Conservation (phyloP, 352 stramenopile species). For the Globisporangium nodosum region DNA sequence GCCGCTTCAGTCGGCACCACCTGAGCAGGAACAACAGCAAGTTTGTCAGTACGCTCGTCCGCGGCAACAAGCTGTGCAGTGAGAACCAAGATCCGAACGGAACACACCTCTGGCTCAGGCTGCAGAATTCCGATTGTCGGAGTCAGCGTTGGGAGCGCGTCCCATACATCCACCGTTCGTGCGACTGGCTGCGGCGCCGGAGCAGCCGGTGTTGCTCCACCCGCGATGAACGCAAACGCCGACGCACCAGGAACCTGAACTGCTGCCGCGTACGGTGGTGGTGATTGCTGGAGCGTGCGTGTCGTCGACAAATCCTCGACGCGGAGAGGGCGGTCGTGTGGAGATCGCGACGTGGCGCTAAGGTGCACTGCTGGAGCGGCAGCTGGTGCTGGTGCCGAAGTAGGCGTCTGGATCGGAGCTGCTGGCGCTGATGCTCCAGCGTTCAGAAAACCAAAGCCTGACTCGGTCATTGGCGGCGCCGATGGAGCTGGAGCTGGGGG, state of each 20-base stretch:
- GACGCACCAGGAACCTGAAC: slow-evolving; percentile 17
- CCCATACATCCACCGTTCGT: slow-evolving; percentile 44
- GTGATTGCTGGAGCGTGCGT: slow-evolving; percentile 1
- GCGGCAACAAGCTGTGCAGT: neutral
- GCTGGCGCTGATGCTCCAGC: slow-evolving; percentile 2
- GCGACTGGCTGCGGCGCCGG: slow-evolving; percentile 10
- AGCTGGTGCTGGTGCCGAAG: neutral
- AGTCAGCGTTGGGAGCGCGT: slow-evolving; percentile 46
- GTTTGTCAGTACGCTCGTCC: neutral
- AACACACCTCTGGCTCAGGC: slow-evolving; percentile 1
- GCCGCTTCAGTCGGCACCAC: neutral
- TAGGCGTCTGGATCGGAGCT: neutral
- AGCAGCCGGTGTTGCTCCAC: slow-evolving; percentile 1
- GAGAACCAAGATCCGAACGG: neutral
- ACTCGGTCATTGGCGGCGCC: slow-evolving; percentile 24
- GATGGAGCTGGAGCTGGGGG: slow-evolving; percentile 8
- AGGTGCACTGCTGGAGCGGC: slow-evolving; percentile 3
- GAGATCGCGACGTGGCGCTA: slow-evolving; percentile 9
- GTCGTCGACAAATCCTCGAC: slow-evolving; percentile 13
- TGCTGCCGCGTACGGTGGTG: slow-evolving; percentile 6
- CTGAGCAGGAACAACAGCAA: neutral
- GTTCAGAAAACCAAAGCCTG: slow-evolving; percentile 36
- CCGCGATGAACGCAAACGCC: slow-evolving; percentile 48
- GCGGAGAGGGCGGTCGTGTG: slow-evolving; percentile 10
- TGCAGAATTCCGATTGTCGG: slow-evolving; percentile 10